Evolutionary conservation across 228 moss, liverwort and hornwort genomes (phyloP).

Genomic region (Sphagnum fallax): DNA sequence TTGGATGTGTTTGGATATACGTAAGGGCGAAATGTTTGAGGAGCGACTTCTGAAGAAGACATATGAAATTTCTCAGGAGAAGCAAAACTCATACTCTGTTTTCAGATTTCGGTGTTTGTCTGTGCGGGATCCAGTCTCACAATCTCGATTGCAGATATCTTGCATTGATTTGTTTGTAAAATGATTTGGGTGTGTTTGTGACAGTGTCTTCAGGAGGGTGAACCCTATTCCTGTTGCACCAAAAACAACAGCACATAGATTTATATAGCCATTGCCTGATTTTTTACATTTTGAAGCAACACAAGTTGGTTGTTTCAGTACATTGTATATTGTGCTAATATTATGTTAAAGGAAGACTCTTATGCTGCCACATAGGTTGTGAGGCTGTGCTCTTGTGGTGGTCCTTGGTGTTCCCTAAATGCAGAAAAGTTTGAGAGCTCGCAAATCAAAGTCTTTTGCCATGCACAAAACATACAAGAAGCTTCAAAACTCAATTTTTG

Average conservation of each 20-base stretch:
- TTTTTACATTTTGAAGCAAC: no score
- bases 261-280: no score
- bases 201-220: no score
- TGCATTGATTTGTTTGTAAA: conserved; percentile 7
- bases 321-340: no score
- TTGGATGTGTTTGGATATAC: conserved; percentile 44
- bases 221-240: no score
- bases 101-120: conserved; percentile 33
- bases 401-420: no score
- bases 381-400: no score
- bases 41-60: conserved; percentile 25
- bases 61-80: conserved; percentile 26
- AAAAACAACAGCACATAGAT: no score
- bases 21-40: conserved; percentile 29
- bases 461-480: not conserved
- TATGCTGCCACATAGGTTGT: conserved; percentile 36
- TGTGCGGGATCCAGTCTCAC: conserved; percentile 8
- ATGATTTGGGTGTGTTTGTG: no score
- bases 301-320: no score
- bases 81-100: conserved; percentile 21
- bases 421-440: no score
- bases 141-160: conserved; percentile 34
- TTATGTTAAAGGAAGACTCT: conserved; percentile 20
- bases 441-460: no score
- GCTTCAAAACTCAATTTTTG: conserved; percentile 36